A percentile compares a stretch with the other conserved stretches of the same genome.
Evolutionary conservation across 129 eudicot species (phyloP).

Genomic region (Gnaphalium uliginosum): DNA sequence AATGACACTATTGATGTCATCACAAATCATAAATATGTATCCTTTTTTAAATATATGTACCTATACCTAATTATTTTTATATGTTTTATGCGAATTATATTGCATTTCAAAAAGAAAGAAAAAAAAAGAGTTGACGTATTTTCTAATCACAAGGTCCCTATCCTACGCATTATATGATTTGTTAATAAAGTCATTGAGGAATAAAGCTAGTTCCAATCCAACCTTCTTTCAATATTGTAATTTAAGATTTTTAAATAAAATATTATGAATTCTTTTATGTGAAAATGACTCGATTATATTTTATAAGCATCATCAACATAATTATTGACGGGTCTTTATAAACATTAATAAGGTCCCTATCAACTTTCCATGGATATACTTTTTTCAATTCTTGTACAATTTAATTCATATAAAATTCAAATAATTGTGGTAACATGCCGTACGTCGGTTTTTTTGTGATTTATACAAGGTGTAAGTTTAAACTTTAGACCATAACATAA

Average conservation of each 20-base stretch:
- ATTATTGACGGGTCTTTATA: constrained; percentile 25
- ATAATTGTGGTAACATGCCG: background rate
- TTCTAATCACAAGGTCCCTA: constrained; percentile 14
- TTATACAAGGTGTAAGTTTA: no score
- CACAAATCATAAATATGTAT: background rate
- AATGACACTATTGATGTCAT: background rate
- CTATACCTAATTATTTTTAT: no score
- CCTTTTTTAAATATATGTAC: no score
- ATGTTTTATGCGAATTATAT: background rate
- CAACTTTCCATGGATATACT: background rate
- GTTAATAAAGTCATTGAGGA: constrained; percentile 20
- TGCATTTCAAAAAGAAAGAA: background rate
- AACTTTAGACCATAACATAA: no score
- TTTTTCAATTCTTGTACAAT: background rate
- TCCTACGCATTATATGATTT: constrained; percentile 18
- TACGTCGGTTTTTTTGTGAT: no score
- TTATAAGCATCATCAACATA: constrained; percentile 8
- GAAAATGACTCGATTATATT: constrained; percentile 29
- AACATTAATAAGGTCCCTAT: constrained; percentile 8
- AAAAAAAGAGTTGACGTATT: background rate
- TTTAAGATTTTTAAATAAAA: background rate
- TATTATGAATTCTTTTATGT: background rate
- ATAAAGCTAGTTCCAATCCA: constrained; percentile 29
- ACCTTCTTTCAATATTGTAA: constrained; percentile 16
- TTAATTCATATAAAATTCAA: background rate